Conservation (phyloP, 441 rosid genomes). For the Euphorbia schlechtendalii region DNA sequence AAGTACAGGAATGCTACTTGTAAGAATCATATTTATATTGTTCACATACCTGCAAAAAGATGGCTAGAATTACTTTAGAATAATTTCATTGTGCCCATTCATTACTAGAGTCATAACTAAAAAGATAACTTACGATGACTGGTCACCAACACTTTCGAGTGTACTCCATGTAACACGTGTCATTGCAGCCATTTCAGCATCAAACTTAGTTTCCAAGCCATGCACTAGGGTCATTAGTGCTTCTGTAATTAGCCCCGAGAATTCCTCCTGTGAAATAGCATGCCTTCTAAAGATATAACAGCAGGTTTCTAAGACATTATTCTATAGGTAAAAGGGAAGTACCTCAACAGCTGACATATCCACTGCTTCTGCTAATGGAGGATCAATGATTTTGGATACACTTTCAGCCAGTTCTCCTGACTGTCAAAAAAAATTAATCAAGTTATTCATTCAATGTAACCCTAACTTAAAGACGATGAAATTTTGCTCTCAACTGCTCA, state of each 20-base stretch:
- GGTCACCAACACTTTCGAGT: conserved; percentile 99
- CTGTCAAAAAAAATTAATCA: conserved; percentile 35
- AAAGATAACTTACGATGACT: conserved; percentile 64
- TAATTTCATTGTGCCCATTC: conserved; percentile 10
- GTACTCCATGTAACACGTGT: conserved; percentile 95
- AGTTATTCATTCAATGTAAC: conserved; percentile 7
- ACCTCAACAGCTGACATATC: conserved; percentile 95
- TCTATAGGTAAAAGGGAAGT: conserved; percentile 19
- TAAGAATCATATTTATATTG: conserved; percentile 71
- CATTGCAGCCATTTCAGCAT: conserved; percentile 95
- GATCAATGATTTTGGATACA: conserved; percentile 83
- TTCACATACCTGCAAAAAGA: conserved; percentile 78
- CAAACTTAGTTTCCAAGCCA: conserved; percentile 95
- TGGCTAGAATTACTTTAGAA: conserved; percentile 16
- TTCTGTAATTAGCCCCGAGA: conserved; percentile 88
- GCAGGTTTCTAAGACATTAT: conserved; percentile 16
- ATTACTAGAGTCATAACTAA: conserved; percentile 8
- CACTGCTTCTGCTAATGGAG: conserved; percentile 72
- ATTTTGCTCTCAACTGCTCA: background rate
- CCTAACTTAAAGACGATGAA: conserved; percentile 4
- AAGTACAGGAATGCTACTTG: conserved; percentile 71
- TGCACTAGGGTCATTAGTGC: conserved; percentile 87
- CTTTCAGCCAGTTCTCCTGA: conserved; percentile 97
- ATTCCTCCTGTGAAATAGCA: conserved; percentile 72
- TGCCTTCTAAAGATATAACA: conserved; percentile 20